Evolutionary conservation across 2,329 filamentous ascomycete species (phyloP), one percentile per base, ranked within the genome.

Genomic region (Diaporthe longicolla): DNA sequence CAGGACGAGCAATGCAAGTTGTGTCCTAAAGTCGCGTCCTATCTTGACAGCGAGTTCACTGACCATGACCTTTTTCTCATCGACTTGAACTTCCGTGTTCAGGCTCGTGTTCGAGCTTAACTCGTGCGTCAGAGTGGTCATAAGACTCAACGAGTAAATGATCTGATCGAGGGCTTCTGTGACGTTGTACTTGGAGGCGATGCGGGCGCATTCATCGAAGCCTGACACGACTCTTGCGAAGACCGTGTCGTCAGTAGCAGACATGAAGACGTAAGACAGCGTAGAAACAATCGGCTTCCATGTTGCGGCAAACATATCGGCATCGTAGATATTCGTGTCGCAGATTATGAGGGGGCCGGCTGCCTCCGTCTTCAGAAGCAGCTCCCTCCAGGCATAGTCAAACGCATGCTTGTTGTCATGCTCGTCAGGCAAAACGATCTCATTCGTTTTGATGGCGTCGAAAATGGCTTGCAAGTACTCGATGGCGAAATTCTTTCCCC

Each of bases 251-350:
- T 99, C 97, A 0, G 95, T 97, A 21, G 97, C 97, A 48, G 96
- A 98, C 93, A 98, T 97, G 85, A 99, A 99, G 4, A 99, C 97
- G 81, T 98, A 99, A 17, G 97, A 97, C 71, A 99, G 86, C 0
- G 97, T 98, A 4, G 97, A 95, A 50, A 99, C 89, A 66, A 99
- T 95, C 0, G 97, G 96, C 81, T 91, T 95, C 97, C 97, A 99
- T 0, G 95, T 98, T 29, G 95, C 93, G 73, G 93, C 92, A 82
- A 99, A 99, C 94, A 99, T 98, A 81, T 99, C 95, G 5, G 95
- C 94, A 82, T 99, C 97, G 82, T 95, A 99, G 52, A 97, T 92
- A 80, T 98, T 98, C 6, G 96, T 98, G 77, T 97, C 90, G 81
- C 95, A 97, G 40, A 96, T 87, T 45, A 93, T 85, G 58, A 98